A percentile compares a stretch with the other conserved stretches of the same genome.
Conservation (phyloP, 352 stramenopile genomes). For the Halophytophthora polymorphica region DNA sequence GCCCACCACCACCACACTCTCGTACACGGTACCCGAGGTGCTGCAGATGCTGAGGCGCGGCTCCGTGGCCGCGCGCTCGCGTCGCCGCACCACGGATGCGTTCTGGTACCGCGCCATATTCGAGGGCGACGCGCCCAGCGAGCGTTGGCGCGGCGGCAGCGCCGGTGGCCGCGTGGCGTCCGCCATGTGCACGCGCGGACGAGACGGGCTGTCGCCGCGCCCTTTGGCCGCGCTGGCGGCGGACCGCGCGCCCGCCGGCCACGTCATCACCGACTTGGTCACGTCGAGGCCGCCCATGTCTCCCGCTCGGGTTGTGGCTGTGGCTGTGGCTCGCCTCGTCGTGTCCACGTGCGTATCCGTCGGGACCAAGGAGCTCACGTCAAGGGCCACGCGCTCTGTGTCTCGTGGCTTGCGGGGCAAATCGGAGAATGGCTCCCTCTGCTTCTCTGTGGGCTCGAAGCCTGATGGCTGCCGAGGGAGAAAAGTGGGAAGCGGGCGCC, state of each 20-base stretch:
- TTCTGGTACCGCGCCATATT: slow-evolving; percentile 21
- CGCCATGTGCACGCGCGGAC: neutral
- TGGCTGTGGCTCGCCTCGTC: neutral
- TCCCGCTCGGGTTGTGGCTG: neutral
- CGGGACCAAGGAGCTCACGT: too few species aligned
- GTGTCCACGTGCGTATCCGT: neutral
- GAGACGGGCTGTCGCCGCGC: neutral
- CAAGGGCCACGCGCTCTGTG: too few species aligned
- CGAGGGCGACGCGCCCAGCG: slow-evolving; percentile 18
- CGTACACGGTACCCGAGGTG: slow-evolving; percentile 66
- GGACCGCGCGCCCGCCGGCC: neutral
- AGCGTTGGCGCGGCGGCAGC: slow-evolving; percentile 27
- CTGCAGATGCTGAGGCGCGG: slow-evolving; percentile 58
- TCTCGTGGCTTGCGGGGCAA: too few species aligned
- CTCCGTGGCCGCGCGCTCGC: slow-evolving; percentile 28
- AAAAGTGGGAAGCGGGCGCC: too few species aligned
- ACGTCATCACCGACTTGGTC: slow-evolving; percentile 14
- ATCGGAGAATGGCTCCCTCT: too few species aligned
- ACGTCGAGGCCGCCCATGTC: slow-evolving; percentile 18
- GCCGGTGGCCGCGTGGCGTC: slow-evolving; percentile 10
- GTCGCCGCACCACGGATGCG: slow-evolving; percentile 3
- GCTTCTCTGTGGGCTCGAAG: too few species aligned
- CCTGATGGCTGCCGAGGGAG: too few species aligned
- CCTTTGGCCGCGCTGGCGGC: neutral
- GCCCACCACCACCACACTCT: slow-evolving; percentile 69